phyloP scores from a whole-genome alignment of 306 rosid genomes.

The peach (Prunus persica) region Prunus_persica_NCBIv2 NC_034009.1:4870001-4870500 shows the following conservation, averaged over 20 bases:
- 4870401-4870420: constrained; percentile 56
- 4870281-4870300: constrained; percentile 34
- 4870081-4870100: constrained; percentile 44
- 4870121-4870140: constrained; percentile 46
- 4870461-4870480: constrained; percentile 59
- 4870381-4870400: constrained; percentile 51
- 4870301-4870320: constrained; percentile 33
- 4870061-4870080: constrained; percentile 32
- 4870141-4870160: constrained; percentile 53
- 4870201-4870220: constrained; percentile 61
- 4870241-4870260: constrained; percentile 24
- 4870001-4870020: constrained; percentile 44
- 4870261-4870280: constrained; percentile 31
- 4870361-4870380: constrained; percentile 56
- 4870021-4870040: constrained; percentile 67
- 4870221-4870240: constrained; percentile 41
- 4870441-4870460: constrained; percentile 70
- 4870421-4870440: constrained; percentile 62
- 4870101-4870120: constrained; percentile 37
- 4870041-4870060: constrained; percentile 60
- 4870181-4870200: constrained; percentile 58
- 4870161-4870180: constrained; percentile 44
- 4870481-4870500: neutral
- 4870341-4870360: constrained; percentile 55
- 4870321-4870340: constrained; percentile 45